Evolutionary conservation across 495 filamentous ascomycete species (phyloP).

Genomic region (Penicillium tannophilum): DNA sequence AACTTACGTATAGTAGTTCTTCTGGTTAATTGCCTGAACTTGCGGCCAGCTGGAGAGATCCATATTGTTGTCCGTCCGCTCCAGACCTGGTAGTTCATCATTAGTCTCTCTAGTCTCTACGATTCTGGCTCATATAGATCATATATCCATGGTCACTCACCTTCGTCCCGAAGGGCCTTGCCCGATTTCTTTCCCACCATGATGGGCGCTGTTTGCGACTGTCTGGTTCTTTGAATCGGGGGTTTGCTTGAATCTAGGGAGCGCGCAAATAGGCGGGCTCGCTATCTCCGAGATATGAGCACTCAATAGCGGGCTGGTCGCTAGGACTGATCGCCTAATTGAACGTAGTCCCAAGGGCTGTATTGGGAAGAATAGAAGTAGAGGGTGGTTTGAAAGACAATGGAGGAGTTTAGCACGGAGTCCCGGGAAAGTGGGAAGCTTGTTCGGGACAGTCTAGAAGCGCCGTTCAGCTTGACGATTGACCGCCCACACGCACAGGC

Average conservation of each 20-base stretch:
- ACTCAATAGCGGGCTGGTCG: background rate
- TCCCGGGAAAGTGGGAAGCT: constrained; percentile 7
- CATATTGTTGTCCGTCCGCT: constrained; percentile 97
- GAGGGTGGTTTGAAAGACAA: background rate
- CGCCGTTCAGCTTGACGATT: constrained; percentile 27
- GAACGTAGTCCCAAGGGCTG: background rate
- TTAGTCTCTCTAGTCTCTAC: constrained; percentile 4
- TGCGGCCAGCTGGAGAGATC: constrained; percentile 92
- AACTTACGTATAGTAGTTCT: constrained; percentile 98
- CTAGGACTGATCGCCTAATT: background rate
- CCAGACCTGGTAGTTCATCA: constrained; percentile 63
- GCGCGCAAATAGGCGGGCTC: constrained; percentile 13
- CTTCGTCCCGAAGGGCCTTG: constrained; percentile 66
- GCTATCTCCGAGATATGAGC: constrained; percentile 3
- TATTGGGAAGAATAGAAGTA: background rate
- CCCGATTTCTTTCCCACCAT: constrained; percentile 70
- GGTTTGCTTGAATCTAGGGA: constrained; percentile 26
- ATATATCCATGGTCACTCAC: constrained; percentile 33
- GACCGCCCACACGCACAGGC: constrained; percentile 37
- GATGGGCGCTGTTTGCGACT: constrained; percentile 18
- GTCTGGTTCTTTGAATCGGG: constrained; percentile 13
- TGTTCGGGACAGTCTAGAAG: constrained; percentile 14
- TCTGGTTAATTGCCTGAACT: constrained; percentile 92
- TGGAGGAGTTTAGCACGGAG: constrained; percentile 5
- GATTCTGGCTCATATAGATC: background rate